Conservation (phyloP, 208 protist species). For the Ichthyophonus hoferi region DNA sequence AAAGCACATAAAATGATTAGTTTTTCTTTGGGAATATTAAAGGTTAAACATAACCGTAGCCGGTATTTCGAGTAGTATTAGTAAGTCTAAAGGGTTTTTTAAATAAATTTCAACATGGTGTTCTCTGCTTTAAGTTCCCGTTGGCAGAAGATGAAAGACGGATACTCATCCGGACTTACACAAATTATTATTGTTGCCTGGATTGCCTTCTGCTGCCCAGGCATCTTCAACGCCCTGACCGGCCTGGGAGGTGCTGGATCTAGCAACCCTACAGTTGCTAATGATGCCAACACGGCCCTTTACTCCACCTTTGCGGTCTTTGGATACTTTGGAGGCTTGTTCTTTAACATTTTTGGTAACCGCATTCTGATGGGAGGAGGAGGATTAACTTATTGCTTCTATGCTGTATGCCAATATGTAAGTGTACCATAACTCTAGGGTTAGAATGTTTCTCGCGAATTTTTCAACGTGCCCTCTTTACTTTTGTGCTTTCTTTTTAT, state of each 20-base stretch:
- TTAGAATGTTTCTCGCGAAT: background rate
- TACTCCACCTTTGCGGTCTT: background rate
- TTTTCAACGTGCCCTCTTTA: background rate
- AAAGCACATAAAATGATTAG: no score
- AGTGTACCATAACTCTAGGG: background rate
- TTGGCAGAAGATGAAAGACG: no score
- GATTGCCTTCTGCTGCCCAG: background rate
- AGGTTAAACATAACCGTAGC: no score
- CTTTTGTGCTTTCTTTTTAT: background rate
- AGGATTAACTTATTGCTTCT: constrained; percentile 4
- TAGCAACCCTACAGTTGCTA: background rate
- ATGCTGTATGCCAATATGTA: background rate
- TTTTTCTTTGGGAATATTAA: no score
- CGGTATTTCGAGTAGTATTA: no score
- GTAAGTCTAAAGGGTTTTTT: no score
- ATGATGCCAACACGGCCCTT: background rate
- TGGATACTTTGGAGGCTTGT: background rate
- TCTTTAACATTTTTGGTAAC: constrained; percentile 5
- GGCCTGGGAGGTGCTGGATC: background rate
- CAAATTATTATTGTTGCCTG: background rate
- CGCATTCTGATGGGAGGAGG: background rate
- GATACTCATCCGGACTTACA: background rate
- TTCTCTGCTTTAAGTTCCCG: no score
- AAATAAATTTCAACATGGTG: no score
- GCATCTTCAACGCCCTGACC: background rate